phyloP scores from a whole-genome alignment of 2,329 filamentous ascomycete species.

The Mollisiaceae sp. region DNA sequence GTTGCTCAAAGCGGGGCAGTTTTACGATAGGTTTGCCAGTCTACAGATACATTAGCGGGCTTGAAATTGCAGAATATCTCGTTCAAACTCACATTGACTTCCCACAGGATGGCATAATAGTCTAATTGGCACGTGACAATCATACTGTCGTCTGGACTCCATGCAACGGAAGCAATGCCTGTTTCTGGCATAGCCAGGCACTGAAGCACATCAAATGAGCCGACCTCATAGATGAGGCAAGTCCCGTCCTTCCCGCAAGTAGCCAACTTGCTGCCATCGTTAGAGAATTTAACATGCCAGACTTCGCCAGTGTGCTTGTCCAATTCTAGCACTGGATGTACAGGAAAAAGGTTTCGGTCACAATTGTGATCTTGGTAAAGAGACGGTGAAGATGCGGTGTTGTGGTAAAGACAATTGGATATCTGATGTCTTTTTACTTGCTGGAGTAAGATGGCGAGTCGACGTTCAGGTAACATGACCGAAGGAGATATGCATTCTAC shows the following conservation, averaged over 20 bases:
- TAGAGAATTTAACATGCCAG: constrained; percentile 90
- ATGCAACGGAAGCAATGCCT: constrained; percentile 80
- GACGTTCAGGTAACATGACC: constrained; percentile 94
- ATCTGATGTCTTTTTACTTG: constrained; percentile 87
- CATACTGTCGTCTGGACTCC: constrained; percentile 90
- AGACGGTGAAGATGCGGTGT: constrained; percentile 76
- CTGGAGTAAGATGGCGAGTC: constrained; percentile 79
- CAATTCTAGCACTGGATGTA: constrained; percentile 72
- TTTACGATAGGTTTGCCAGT: constrained; percentile 66
- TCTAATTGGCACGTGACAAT: constrained; percentile 85
- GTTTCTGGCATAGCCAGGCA: constrained; percentile 67
- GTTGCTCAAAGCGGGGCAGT: constrained; percentile 76
- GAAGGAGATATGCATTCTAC: constrained; percentile 89
- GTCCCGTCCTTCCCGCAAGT: constrained; percentile 78
- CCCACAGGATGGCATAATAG: constrained; percentile 76
- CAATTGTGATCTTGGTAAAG: constrained; percentile 90
- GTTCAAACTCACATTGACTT: constrained; percentile 61
- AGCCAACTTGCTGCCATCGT: constrained; percentile 81
- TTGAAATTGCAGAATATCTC: constrained; percentile 17
- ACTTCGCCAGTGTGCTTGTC: constrained; percentile 80
- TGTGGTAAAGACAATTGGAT: constrained; percentile 85
- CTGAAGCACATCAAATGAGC: constrained; percentile 68
- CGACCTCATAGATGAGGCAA: constrained; percentile 83
- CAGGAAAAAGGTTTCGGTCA: constrained; percentile 79
- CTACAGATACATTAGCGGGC: constrained; percentile 45